Base-by-base conservation (phyloP, 1,139 yeast species). In the Scheffersomyces quercinus region DNA sequence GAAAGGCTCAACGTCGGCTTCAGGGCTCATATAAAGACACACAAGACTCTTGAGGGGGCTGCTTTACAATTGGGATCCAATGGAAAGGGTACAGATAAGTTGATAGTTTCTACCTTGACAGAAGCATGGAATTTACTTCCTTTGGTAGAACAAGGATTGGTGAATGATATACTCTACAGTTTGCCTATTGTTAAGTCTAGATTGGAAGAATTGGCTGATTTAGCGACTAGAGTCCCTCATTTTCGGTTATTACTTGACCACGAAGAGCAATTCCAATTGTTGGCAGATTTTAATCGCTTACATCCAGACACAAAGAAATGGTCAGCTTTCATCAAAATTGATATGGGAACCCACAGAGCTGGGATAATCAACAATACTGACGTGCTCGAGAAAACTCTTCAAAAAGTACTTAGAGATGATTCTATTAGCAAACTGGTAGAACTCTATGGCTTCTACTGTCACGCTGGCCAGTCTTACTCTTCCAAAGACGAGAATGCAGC, bases 11-110 rank as follows among this genome's bases (percentile, higher is more conserved):
- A 51, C 44, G 75, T 67, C 5, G 65, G 59, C 14, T 84, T 79
- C 60, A 66, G 91, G 44, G 83, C 88, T 3, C 95, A 86, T 57
- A 81, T 87, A 26, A 87, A 87, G 63, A 87, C 95, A 1, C 91
- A 85, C 60, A 87, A 86, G 61, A 73, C 63, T 56, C 62, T 49
- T 41, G 80, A 58, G 59, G 78, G 67, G 34, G 62, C 56, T 14
- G 51, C 35, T 51, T 62, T 58, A 11, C 75, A 71, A 50, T 52
- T 70, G 45, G 56, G 54, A 3, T 39, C 56, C 0, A 53, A 50
- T 0, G 55, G 60, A 1, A 36, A 46, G 16, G 62, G 59, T 29
- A 68, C 79, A 11, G 71, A 70, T 44, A 67, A 74, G 37, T 73
- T 85, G 15, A 81, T 87, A n/a, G 88, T 85, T 0, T 84, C 91